These are phyloP conservation scores for Oryza coarctata DNA, from an alignment of 176 grass and related monocot genomes.

Conservation along the genomic window DNA sequence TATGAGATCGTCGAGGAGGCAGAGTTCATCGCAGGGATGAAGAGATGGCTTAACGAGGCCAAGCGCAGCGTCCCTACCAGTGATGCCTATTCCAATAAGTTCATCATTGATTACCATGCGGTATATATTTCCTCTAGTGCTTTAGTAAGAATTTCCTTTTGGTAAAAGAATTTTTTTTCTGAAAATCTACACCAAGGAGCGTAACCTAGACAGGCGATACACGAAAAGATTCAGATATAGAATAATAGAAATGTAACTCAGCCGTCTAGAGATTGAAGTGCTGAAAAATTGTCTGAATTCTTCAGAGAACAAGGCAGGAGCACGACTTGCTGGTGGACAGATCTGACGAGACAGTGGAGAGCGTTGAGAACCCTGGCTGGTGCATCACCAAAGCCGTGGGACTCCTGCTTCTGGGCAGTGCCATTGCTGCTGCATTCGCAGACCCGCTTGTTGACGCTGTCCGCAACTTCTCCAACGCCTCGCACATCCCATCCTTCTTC, in stretches of 20 bases:
- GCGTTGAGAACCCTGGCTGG: constrained; percentile 54
- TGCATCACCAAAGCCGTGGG: constrained; percentile 63
- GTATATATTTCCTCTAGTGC: constrained; percentile 27
- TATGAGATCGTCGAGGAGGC: constrained; percentile 48
- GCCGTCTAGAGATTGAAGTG: neutral
- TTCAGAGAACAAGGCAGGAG: constrained; percentile 75
- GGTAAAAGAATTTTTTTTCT: neutral
- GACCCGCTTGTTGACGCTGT: constrained; percentile 95
- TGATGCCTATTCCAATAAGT: constrained; percentile 50
- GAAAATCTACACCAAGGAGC: neutral
- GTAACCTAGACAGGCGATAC: neutral
- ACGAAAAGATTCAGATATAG: neutral
- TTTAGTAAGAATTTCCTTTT: neutral
- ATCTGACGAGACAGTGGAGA: constrained; percentile 73
- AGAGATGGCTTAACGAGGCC: constrained; percentile 65
- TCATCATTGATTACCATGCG: constrained; percentile 56
- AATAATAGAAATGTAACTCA: neutral
- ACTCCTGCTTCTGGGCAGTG: constrained; percentile 60
- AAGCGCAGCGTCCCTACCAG: constrained; percentile 29
- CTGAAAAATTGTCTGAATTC: constrained; percentile 10
- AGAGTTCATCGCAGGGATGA: constrained; percentile 70
- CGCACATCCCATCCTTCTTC: constrained; percentile 87
- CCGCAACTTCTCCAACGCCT: constrained; percentile 85
- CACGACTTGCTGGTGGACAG: constrained; percentile 50
- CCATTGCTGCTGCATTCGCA: constrained; percentile 71